These are phyloP conservation scores for Hevea brasiliensis DNA, from an alignment of 345 rosid genomes.

Conservation along the genomic window DNA sequence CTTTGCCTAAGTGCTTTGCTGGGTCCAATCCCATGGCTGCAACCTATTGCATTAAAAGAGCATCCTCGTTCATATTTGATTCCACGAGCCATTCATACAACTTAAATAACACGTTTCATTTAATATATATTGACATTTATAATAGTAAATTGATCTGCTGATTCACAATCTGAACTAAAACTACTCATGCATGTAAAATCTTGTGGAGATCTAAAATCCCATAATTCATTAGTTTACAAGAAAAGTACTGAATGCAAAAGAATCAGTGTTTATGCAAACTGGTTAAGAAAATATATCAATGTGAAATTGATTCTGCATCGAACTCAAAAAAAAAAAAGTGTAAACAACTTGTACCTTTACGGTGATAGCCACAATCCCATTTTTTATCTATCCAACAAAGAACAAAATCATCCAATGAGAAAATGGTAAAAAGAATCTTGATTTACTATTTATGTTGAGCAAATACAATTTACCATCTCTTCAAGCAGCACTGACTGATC, in stretches of 20 bases:
- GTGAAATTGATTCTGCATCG: not conserved
- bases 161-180: not conserved
- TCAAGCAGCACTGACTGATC: conserved; percentile 93
- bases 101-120: not conserved
- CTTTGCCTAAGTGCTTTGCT: conserved; percentile 87
- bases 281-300: not conserved
- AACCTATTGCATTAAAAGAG: conserved; percentile 48
- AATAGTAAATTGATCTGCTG: not conserved
- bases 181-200: not conserved
- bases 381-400: conserved; percentile 57
- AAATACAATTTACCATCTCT: conserved; percentile 71
- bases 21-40: conserved; percentile 96
- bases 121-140: not conserved
- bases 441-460: conserved; percentile 14
- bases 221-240: not conserved
- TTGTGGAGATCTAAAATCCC: not conserved
- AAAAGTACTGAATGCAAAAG: not conserved
- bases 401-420: conserved; percentile 18
- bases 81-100: not conserved
- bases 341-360: conserved; percentile 59
- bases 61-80: not conserved
- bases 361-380: conserved; percentile 63
- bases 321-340: not conserved
- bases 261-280: not conserved
- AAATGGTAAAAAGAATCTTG: conserved; percentile 8